Evolutionary conservation across 225 moss, liverwort and hornwort species (phyloP).

Genomic region (Antitrichia curtipendula): DNA sequence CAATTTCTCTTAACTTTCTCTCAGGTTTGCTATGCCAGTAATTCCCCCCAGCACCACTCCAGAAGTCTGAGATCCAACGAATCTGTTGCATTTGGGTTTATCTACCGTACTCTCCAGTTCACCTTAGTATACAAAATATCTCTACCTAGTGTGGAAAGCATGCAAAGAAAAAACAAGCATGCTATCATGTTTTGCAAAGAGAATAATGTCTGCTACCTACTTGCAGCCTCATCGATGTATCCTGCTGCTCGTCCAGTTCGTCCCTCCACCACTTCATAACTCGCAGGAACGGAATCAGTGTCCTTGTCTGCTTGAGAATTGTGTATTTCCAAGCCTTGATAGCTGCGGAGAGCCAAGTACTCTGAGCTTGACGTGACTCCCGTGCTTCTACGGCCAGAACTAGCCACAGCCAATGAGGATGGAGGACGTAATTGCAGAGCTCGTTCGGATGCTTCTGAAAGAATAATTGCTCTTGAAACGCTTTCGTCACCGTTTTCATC

Average conservation of each 20-base stretch:
- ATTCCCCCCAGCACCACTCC: neutral
- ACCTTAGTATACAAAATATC: neutral
- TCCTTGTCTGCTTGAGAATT: neutral
- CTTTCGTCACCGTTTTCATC: constrained; percentile 14
- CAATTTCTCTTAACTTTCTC: neutral
- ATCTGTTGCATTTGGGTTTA: neutral
- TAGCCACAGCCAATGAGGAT: constrained; percentile 44
- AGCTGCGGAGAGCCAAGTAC: constrained; percentile 71
- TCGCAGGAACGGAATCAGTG: neutral
- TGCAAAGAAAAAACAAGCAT: neutral
- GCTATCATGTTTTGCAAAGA: neutral
- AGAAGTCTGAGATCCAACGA: neutral
- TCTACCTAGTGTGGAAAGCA: neutral
- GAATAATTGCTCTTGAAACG: constrained; percentile 32
- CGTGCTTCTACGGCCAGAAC: constrained; percentile 34
- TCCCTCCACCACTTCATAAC: constrained; percentile 51
- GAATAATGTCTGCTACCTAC: neutral
- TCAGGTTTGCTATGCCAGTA: neutral
- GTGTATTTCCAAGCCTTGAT: constrained; percentile 68
- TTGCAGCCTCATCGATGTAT: constrained; percentile 46
- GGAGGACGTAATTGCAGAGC: constrained; percentile 53
- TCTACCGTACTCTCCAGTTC: neutral
- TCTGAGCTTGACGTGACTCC: constrained; percentile 70
- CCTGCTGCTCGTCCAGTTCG: constrained; percentile 63
- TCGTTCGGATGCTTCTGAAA: constrained; percentile 33